Conservation (phyloP, 1,284 basidiomycete genomes). For the Ceraceosorus guamensis region DNA sequence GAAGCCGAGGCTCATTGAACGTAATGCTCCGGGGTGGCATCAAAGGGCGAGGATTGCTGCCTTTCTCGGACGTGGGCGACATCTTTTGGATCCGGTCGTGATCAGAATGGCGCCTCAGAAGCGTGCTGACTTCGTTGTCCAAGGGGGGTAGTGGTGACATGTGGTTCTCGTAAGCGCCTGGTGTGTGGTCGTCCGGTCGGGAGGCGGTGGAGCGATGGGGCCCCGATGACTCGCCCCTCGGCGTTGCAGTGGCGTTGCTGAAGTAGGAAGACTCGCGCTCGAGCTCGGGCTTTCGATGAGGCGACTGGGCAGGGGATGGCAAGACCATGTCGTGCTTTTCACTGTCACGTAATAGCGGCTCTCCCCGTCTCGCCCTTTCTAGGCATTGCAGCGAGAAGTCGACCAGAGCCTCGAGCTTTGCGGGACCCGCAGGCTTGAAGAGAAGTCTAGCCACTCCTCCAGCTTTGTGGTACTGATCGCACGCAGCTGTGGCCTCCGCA, state of each 20-base stretch:
- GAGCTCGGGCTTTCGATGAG: slow-evolving; percentile 5
- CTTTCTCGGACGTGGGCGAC: neutral
- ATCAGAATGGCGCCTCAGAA: slow-evolving; percentile 35
- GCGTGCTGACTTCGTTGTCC: slow-evolving; percentile 11
- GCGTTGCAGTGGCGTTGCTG: neutral
- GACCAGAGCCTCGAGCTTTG: slow-evolving; percentile 63
- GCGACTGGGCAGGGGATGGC: slow-evolving; percentile 9
- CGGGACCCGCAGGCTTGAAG: slow-evolving; percentile 82
- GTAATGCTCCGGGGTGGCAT: slow-evolving; percentile 40
- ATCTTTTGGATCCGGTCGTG: neutral
- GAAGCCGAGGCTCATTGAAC: slow-evolving; percentile 39
- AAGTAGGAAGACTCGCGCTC: slow-evolving; percentile 14
- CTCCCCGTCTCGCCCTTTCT: slow-evolving; percentile 27
- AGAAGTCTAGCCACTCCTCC: slow-evolving; percentile 79
- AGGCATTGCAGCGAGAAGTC: slow-evolving; percentile 65
- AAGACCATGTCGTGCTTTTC: slow-evolving; percentile 32
- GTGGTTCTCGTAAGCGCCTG: slow-evolving; percentile 11
- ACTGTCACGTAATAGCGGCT: slow-evolving; percentile 17
- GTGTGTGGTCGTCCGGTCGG: too few species aligned
- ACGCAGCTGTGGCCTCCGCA: slow-evolving; percentile 58
- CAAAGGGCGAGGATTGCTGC: slow-evolving; percentile 17
- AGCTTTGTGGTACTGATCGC: slow-evolving; percentile 63
- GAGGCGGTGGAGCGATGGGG: too few species aligned
- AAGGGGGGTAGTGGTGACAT: slow-evolving; percentile 37
- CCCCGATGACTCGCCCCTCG: too few species aligned